Base-by-base conservation (phyloP, 257 asterid genomes). In the Primulina huaijiensis region DNA sequence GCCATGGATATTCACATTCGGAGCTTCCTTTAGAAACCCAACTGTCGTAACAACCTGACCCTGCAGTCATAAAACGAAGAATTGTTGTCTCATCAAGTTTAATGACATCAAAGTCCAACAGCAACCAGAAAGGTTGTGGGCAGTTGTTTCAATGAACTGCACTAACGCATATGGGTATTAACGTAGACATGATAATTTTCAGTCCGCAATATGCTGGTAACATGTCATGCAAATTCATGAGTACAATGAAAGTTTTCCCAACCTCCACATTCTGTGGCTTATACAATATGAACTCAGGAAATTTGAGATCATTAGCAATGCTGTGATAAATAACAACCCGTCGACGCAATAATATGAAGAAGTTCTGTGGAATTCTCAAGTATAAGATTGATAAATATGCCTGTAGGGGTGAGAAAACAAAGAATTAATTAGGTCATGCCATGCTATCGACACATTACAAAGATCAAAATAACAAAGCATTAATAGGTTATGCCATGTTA, bases 1-100 rank as follows among this genome's bases (percentile, higher is more conserved):
- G 78, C 98, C 98, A 76, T 90, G 97, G 59, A 90, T 33, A 71
- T 87, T 87, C 74, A 88, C 97, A 4, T 66, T 65, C 55, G 97
- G 97, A 78, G 98, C 96, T 76, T 92, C 98, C 86, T 90, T 92
- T 71, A 92, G 74, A 72, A 92, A 92, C 62, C 98, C 98, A 74
- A 92, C 80, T 62, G 98, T 76, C 6, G 98, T 92, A 73, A 86
- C 23, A 29, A 92, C 84, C 20, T 82, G 72, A 60, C 84, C 90
- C 98, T 92, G 85, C 71, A 77, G 69, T 62, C 83, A 72, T 77
- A 21, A 76, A 72, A 75, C 17, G 19, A 70, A 59, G 69, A 60
- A 63, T 67, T 17, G 61, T 64, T 12, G 53, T 35, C 56, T 58
- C 67, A 69, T 58, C 52, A 76, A 31, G 58, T 50, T 66, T 52